phyloP scores from a whole-genome alignment of 2,329 filamentous ascomycete species.

The Microdochium bolleyi region DNA sequence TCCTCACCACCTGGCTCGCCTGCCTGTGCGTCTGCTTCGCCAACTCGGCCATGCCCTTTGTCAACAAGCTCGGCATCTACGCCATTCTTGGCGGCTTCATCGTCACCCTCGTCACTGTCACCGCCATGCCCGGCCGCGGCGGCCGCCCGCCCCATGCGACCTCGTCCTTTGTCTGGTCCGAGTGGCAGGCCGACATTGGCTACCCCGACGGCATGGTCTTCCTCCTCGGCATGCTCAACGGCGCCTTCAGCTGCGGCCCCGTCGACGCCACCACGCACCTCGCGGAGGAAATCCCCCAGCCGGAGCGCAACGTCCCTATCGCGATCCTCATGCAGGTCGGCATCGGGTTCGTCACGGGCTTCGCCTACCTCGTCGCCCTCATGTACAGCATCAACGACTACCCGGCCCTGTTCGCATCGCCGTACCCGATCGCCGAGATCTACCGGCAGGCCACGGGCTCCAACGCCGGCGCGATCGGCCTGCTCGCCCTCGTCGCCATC shows the following conservation, averaged over 20 bases:
- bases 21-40: conserved; percentile 39
- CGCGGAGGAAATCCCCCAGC: conserved; percentile 54
- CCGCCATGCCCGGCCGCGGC: conserved; percentile 34
- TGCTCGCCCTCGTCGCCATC: conserved; percentile 32
- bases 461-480: conserved; percentile 38
- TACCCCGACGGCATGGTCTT: conserved; percentile 34
- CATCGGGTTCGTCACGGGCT: conserved; percentile 42
- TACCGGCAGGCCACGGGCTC: conserved; percentile 52
- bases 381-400: conserved; percentile 52
- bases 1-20: conserved; percentile 29
- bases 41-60: conserved; percentile 41
- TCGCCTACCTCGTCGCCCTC: conserved; percentile 42
- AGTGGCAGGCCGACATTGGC: conserved; percentile 29
- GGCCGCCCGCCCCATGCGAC: conserved; percentile 19
- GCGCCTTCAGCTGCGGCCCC: conserved; percentile 59
- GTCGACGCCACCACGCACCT: conserved; percentile 59
- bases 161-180: conserved; percentile 28
- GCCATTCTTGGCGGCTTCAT: conserved; percentile 44
- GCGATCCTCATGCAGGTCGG: conserved; percentile 41
- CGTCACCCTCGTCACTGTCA: conserved; percentile 45
- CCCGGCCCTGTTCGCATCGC: conserved; percentile 37
- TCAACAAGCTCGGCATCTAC: conserved; percentile 46
- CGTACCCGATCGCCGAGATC: conserved; percentile 59
- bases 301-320: conserved; percentile 43
- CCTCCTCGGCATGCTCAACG: conserved; percentile 36